Evolutionary conservation across 306 rosid species (phyloP).

Genomic region (Boehmeria nivea): DNA sequence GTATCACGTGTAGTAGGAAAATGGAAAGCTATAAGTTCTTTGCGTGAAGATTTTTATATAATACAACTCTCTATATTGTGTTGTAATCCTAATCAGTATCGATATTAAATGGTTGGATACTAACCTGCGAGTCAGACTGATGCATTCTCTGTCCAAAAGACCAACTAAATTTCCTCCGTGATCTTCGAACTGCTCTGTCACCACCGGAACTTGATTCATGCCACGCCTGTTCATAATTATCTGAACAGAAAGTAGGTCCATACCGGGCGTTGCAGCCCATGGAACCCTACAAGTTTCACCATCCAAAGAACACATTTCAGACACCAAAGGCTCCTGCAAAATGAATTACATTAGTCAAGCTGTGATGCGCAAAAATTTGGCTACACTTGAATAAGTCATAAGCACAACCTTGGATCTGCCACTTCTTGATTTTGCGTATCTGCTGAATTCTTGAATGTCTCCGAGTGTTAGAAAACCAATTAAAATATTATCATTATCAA

Average conservation of each 20-base stretch:
- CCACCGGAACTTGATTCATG: conserved; percentile 58
- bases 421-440: conserved; percentile 49
- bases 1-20: neutral
- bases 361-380: conserved; percentile 2
- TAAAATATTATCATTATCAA: conserved; percentile 50
- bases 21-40: neutral
- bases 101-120: neutral
- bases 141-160: conserved; percentile 64
- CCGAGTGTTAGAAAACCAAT: conserved; percentile 69
- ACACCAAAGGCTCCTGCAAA: conserved; percentile 62
- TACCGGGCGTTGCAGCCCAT: conserved; percentile 75
- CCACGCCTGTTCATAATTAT: conserved; percentile 60
- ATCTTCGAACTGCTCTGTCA: conserved; percentile 38
- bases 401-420: conserved; percentile 52
- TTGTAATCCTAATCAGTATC: neutral
- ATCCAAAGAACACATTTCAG: conserved; percentile 64
- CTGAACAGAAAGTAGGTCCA: conserved; percentile 72
- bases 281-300: conserved; percentile 53
- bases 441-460: conserved; percentile 65
- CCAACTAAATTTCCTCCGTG: conserved; percentile 64
- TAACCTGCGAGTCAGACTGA: conserved; percentile 80
- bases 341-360: conserved; percentile 21
- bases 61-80: too few relatives aligned
- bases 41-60: neutral
- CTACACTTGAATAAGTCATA: neutral